Base-by-base conservation (phyloP, 1,284 basidiomycete species). In the Anthracocystis setariae region DNA sequence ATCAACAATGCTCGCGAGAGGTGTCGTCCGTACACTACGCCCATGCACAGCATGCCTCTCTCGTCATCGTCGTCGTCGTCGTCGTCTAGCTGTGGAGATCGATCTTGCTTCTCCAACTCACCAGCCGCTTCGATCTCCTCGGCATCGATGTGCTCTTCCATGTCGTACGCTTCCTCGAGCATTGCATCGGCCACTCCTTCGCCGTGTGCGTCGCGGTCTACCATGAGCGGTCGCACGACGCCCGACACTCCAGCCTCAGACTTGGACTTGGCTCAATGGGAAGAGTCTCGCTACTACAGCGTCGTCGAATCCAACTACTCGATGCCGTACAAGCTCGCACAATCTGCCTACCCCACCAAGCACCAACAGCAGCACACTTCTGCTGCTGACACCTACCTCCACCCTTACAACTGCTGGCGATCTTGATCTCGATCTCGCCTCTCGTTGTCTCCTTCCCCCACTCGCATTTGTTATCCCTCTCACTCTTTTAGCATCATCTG, bases 231-330 rank as follows among this genome's bases (percentile, higher is more conserved):
- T 47, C 66, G 73, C 39, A 74, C 72, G n/a, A 79, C 80, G 8
- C 79, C 80, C 10, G 71, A 79, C 40, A 80, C 79, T 5, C 78
- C 79, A 1, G 49, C 73, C 7, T 77, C 74, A 21, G 80, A 82
- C 40, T 25, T 81, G 8, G 62, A 64, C 40, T 32, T 48, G 39
- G 35, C 53, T 15, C 60, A 62, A 46, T 73, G 62, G 50, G 66
- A 68, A 24, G 61, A 71, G 2, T 64, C 72, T 13, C 46, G 64
- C 42, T 66, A 46, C 47, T 75, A 74, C 37, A 57, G 53, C 21
- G 46, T 47, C 17, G 48, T 29, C n/a, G 58, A 58, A 9, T 24
- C 68, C 17, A 62, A 52, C 1, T 51, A 46, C 8, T 61, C 56
- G 0, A 52, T 56, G 21, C 55, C 49, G 0, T 57, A 69, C 50